Evolutionary conservation across 1,284 basidiomycete genomes (phyloP).

Genomic region (Cutaneotrichosporon sp.): DNA sequence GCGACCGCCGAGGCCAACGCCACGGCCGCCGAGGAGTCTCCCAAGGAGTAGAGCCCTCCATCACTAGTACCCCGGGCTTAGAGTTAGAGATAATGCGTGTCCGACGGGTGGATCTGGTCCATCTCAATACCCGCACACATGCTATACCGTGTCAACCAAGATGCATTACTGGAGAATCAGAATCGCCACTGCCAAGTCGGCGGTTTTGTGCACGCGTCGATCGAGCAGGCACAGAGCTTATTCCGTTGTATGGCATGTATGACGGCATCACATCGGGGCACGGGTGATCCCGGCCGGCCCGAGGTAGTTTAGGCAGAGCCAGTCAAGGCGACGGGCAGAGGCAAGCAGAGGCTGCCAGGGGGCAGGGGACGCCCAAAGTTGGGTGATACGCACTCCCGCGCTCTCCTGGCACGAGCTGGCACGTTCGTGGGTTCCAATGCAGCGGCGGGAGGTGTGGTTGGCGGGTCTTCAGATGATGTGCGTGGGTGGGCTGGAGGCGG

Average conservation of each 20-base stretch:
- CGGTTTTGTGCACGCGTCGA: too few relatives aligned
- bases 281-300: background rate
- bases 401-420: too few relatives aligned
- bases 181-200: too few relatives aligned
- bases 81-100: slow-evolving; percentile 12
- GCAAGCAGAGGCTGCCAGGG: background rate
- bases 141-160: slow-evolving; percentile 9
- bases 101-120: slow-evolving; percentile 4
- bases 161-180: background rate
- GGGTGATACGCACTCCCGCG: too few relatives aligned
- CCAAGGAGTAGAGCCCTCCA: background rate
- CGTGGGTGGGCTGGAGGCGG: too few relatives aligned
- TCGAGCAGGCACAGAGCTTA: background rate
- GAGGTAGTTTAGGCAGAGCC: background rate
- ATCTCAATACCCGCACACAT: slow-evolving; percentile 13
- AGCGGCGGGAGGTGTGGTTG: too few relatives aligned
- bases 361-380: background rate
- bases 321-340: too few relatives aligned
- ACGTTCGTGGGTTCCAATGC: too few relatives aligned
- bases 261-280: background rate
- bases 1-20: slow-evolving; percentile 25
- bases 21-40: slow-evolving; percentile 5
- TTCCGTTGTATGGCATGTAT: background rate
- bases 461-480: too few relatives aligned
- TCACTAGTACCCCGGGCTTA: background rate